Evolutionary conservation across 2,329 filamentous ascomycete species (phyloP).

Genomic region (Venturia carpophila): DNA sequence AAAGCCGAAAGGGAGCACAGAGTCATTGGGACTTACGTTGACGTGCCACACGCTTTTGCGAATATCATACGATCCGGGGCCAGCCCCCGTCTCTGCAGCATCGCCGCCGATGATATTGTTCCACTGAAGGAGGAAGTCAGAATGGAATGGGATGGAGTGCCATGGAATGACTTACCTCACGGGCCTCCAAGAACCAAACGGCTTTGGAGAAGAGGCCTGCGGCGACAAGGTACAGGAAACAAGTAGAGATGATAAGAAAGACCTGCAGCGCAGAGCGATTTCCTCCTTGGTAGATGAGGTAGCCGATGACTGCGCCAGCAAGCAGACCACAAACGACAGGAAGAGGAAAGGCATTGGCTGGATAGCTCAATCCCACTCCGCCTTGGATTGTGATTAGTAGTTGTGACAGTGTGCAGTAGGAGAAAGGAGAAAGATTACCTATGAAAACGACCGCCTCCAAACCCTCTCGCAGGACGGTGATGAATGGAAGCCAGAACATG

Average conservation of each 20-base stretch:
- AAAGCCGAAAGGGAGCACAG: neutral
- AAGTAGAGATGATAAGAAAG: slow-evolving; percentile 76
- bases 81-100: slow-evolving; percentile 53
- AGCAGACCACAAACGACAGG: slow-evolving; percentile 64
- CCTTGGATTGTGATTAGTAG: slow-evolving; percentile 33
- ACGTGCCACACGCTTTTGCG: slow-evolving; percentile 73
- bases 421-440: neutral
- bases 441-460: slow-evolving; percentile 82
- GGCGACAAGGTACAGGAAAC: slow-evolving; percentile 75
- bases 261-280: slow-evolving; percentile 59
- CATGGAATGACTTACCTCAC: slow-evolving; percentile 34
- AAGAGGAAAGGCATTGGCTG: slow-evolving; percentile 68
- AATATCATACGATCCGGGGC: slow-evolving; percentile 74
- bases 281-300: slow-evolving; percentile 70
- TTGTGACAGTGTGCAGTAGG: no score
- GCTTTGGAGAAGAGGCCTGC: slow-evolving; percentile 72
- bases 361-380: slow-evolving; percentile 69
- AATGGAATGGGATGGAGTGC: slow-evolving; percentile 12
- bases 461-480: slow-evolving; percentile 80
- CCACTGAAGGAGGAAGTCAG: slow-evolving; percentile 42
- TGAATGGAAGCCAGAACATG: slow-evolving; percentile 79
- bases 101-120: slow-evolving; percentile 56
- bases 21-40: slow-evolving; percentile 48
- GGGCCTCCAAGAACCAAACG: slow-evolving; percentile 65
- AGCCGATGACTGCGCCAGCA: slow-evolving; percentile 61